A percentile compares a stretch with the other conserved stretches of the same genome.
Evolutionary conservation across 768 basidiomycete genomes (phyloP).

Genomic region (Boletus huronensis): DNA sequence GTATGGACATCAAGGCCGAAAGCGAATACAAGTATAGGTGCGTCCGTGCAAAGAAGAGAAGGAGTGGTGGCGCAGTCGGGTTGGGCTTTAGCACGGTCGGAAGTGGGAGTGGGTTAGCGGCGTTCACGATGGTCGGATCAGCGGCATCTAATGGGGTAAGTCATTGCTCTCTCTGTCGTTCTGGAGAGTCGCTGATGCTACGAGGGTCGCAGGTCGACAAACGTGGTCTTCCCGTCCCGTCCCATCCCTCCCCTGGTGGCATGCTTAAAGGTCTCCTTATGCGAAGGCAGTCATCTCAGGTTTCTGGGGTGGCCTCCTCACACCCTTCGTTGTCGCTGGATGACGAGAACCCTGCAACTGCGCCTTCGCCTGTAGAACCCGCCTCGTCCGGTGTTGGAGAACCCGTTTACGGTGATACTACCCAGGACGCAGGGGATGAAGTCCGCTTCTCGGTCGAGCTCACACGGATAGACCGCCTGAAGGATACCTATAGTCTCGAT

Average conservation of each 20-base stretch:
- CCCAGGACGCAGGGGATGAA: conserved; percentile 89
- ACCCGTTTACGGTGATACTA: conserved; percentile 72
- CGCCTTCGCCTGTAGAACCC: conserved; percentile 36
- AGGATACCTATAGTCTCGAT: conserved; percentile 88
- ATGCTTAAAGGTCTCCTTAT: conserved; percentile 88
- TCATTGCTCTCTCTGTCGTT: conserved; percentile 16
- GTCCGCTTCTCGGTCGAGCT: conserved; percentile 95
- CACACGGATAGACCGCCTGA: conserved; percentile 84
- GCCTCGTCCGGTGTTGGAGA: conserved; percentile 38
- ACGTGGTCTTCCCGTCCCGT: conserved; percentile 82
- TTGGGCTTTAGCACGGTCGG: conserved; percentile 41
- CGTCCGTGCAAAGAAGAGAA: conserved; percentile 71
- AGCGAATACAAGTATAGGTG: conserved; percentile 90
- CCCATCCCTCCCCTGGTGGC: conserved; percentile 65
- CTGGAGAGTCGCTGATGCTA: conserved; percentile 8
- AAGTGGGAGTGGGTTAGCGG: conserved; percentile 52
- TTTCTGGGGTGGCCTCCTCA: conserved; percentile 37
- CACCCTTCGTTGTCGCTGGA: conserved; percentile 52
- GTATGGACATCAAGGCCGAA: conserved; percentile 83
- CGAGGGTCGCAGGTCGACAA: conserved; percentile 66
- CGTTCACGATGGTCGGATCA: conserved; percentile 73
- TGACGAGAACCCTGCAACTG: conserved; percentile 28
- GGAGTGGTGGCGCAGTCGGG: conserved; percentile 43
- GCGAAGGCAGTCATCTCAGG: conserved; percentile 88
- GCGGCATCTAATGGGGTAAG: conserved; percentile 86